Conservation (phyloP, 495 filamentous ascomycete genomes). For the Aspergillus haitiensis region DNA sequence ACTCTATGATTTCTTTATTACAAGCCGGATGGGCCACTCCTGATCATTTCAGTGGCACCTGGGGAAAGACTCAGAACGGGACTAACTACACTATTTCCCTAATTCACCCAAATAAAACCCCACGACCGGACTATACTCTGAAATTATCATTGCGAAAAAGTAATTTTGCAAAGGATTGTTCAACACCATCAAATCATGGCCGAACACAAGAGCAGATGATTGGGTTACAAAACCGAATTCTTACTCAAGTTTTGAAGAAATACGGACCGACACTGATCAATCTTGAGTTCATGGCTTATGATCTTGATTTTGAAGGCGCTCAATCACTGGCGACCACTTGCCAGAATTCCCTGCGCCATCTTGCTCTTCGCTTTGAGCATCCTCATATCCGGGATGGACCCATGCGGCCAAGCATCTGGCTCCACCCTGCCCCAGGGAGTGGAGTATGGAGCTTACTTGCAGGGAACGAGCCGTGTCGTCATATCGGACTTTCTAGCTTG, state of each 20-base stretch:
- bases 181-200: not conserved
- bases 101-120: conserved; percentile 16
- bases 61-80: not conserved
- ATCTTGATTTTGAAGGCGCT: conserved; percentile 29
- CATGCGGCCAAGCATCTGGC: conserved; percentile 30
- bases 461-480: conserved; percentile 24
- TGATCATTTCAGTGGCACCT: conserved; percentile 12
- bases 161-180: conserved; percentile 6
- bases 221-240: conserved; percentile 29
- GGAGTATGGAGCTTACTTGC: conserved; percentile 37
- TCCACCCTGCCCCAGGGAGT: conserved; percentile 29
- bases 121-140: not conserved
- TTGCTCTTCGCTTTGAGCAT: conserved; percentile 42
- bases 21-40: conserved; percentile 32
- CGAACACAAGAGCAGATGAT: conserved; percentile 26
- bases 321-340: conserved; percentile 26
- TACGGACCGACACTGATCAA: conserved; percentile 29
- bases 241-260: conserved; percentile 24
- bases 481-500: conserved; percentile 26
- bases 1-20: conserved; percentile 34
- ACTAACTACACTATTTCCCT: conserved; percentile 23
- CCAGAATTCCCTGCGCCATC: conserved; percentile 28
- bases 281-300: conserved; percentile 38
- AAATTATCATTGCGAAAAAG: not conserved
- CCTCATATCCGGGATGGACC: conserved; percentile 34